phyloP scores from a whole-genome alignment of 2,329 filamentous ascomycete species.

The Zymoseptoria pseudotritici region DNA sequence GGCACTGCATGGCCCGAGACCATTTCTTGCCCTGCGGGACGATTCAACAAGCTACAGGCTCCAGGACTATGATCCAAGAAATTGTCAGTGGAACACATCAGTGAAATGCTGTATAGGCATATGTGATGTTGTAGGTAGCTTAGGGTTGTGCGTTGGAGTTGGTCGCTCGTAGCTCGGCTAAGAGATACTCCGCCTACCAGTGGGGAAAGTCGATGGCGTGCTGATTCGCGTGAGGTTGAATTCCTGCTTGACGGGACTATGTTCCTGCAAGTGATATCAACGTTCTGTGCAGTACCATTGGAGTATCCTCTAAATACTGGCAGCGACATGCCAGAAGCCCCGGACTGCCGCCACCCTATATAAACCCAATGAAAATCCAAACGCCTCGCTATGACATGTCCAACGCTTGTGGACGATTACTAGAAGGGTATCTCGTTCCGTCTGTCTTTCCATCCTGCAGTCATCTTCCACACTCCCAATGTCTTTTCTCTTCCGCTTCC shows the following conservation, averaged over 20 bases:
- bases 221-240: background rate
- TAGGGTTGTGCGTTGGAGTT: background rate
- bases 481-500: background rate
- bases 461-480: background rate
- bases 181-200: background rate
- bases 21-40: background rate
- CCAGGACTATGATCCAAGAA: background rate
- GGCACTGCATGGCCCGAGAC: background rate
- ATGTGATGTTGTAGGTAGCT: background rate
- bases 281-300: too few species aligned
- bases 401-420: background rate
- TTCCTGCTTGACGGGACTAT: background rate
- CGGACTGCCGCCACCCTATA: too few species aligned
- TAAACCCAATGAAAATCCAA: background rate
- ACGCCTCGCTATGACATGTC: background rate
- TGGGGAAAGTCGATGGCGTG: background rate
- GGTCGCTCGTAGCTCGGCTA: background rate
- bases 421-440: background rate
- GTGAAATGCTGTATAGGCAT: background rate
- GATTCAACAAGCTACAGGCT: background rate
- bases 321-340: too few species aligned
- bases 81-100: background rate
- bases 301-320: too few species aligned
- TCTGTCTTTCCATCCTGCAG: background rate
- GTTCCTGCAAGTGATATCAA: background rate